Conservation (phyloP, 2,329 filamentous ascomycete genomes). For the Cytospora piceicola region DNA sequence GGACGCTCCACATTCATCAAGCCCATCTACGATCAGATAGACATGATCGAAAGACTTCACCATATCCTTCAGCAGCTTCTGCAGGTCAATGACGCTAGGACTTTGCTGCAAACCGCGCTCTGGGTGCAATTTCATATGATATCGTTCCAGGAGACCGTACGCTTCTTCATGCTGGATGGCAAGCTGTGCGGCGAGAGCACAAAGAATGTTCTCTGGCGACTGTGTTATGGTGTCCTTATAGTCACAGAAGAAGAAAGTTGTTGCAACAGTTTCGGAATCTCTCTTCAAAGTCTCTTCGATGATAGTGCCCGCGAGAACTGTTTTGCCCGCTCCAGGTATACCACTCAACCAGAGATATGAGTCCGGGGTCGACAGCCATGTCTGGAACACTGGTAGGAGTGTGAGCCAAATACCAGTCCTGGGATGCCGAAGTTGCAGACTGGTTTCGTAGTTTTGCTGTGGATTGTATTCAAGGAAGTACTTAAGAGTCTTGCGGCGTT, state of each 20-base stretch:
- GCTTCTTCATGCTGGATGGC: constrained; percentile 37
- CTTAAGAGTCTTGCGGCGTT: constrained; percentile 29
- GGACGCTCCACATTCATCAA: constrained; percentile 6
- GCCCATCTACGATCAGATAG: not conserved
- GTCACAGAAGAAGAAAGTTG: constrained; percentile 41
- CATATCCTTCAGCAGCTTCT: constrained; percentile 1
- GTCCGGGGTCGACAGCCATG: constrained; percentile 32
- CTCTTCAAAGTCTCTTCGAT: constrained; percentile 32
- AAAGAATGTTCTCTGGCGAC: constrained; percentile 34
- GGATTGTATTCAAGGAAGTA: constrained; percentile 36
- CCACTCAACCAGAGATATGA: constrained; percentile 36
- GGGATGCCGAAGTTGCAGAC: constrained; percentile 33
- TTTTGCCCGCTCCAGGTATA: constrained; percentile 38
- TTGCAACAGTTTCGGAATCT: constrained; percentile 25
- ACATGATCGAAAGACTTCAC: not conserved
- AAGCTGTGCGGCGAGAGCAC: constrained; percentile 37
- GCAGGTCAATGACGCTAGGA: not conserved
- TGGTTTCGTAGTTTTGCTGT: constrained; percentile 33
- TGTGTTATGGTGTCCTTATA: constrained; percentile 35
- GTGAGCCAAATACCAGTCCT: constrained; percentile 35
- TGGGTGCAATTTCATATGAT: constrained; percentile 31
- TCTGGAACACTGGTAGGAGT: constrained; percentile 27
- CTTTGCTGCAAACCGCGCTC: not conserved
- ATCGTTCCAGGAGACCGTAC: constrained; percentile 32
- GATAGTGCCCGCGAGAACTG: constrained; percentile 35